These are phyloP conservation scores for Quercus gilva DNA, from an alignment of 306 rosid genomes.

Conservation along the genomic window DNA sequence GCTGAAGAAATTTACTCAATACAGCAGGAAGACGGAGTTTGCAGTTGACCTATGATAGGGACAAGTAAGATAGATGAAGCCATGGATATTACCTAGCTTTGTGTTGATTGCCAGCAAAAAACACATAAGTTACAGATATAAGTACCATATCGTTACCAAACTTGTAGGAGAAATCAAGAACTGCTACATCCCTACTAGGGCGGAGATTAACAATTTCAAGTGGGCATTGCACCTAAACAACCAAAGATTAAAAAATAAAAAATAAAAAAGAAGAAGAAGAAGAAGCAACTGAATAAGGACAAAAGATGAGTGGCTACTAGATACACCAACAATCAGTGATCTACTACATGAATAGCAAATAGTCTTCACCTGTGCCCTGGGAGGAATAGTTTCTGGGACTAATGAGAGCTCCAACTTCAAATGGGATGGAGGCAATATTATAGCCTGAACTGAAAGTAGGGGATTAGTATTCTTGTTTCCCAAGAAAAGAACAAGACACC, in stretches of 20 bases:
- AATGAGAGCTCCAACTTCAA: conserved; percentile 86
- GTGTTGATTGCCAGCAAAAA: not conserved
- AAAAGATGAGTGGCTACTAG: not conserved
- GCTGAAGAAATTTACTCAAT: conserved; percentile 88
- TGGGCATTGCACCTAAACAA: conserved; percentile 90
- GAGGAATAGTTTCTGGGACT: conserved; percentile 98
- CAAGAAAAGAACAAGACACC: conserved; percentile 93
- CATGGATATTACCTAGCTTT: conserved; percentile 23
- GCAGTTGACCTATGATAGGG: conserved; percentile 62
- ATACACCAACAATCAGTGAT: not conserved
- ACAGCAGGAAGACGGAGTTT: conserved; percentile 96
- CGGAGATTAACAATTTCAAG: conserved; percentile 85
- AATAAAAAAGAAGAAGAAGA: not conserved
- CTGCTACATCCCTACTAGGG: conserved; percentile 98
- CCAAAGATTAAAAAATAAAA: conserved; percentile 23
- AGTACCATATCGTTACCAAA: conserved; percentile 79
- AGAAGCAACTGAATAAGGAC: conserved; percentile 1
- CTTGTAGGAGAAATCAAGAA: conserved; percentile 94
- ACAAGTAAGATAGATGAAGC: conserved; percentile 14
- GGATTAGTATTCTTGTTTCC: conserved; percentile 95
- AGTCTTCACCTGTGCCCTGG: conserved; percentile 87
- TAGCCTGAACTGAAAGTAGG: conserved; percentile 85
- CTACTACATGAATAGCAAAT: conserved; percentile 6
- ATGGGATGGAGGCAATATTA: conserved; percentile 85
- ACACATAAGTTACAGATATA: conserved; percentile 11